Evolutionary conservation across 2,329 filamentous ascomycete genomes (phyloP).

Genomic region (Trichoderma citrinoviride): DNA sequence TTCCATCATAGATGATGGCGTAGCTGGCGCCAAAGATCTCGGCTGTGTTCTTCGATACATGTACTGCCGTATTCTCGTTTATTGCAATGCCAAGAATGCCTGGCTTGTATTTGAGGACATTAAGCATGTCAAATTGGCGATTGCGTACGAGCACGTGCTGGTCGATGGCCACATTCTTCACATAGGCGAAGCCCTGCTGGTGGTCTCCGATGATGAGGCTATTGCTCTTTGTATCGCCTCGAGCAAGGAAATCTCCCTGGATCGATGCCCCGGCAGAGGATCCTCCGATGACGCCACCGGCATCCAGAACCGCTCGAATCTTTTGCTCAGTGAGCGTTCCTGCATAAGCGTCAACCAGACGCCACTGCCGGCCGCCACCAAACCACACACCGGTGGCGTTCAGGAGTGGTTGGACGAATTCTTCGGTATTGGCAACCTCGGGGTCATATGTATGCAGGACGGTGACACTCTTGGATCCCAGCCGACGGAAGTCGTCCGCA

Average conservation of each 20-base stretch:
- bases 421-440: conserved; percentile 4
- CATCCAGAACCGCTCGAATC: conserved; percentile 9
- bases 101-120: conserved; percentile 12
- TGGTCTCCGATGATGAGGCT: conserved; percentile 11
- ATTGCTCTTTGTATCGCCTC: conserved; percentile 10
- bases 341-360: conserved; percentile 8
- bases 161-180: conserved; percentile 14
- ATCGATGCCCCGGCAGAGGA: conserved; percentile 13
- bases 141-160: conserved; percentile 13
- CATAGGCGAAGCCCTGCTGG: conserved; percentile 13
- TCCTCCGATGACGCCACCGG: conserved; percentile 5
- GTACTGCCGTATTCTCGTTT: conserved; percentile 2
- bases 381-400: conserved; percentile 11
- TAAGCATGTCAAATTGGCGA: conserved; percentile 6
- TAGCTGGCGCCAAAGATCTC: conserved; percentile 6
- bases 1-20: conserved; percentile 14
- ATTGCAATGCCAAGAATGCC: conserved; percentile 9
- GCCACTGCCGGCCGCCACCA: conserved; percentile 16
- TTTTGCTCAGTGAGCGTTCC: conserved; percentile 5
- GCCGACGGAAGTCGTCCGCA: conserved; percentile 1
- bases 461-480: conserved; percentile 6
- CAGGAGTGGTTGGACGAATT: conserved; percentile 9
- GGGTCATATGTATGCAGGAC: conserved; percentile 9
- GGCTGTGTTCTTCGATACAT: conserved; percentile 5
- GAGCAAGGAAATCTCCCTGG: conserved; percentile 12